These are phyloP conservation scores for Pilatotrama ljubarskyi DNA, from an alignment of 768 basidiomycete species.

Conservation along the genomic window DNA sequence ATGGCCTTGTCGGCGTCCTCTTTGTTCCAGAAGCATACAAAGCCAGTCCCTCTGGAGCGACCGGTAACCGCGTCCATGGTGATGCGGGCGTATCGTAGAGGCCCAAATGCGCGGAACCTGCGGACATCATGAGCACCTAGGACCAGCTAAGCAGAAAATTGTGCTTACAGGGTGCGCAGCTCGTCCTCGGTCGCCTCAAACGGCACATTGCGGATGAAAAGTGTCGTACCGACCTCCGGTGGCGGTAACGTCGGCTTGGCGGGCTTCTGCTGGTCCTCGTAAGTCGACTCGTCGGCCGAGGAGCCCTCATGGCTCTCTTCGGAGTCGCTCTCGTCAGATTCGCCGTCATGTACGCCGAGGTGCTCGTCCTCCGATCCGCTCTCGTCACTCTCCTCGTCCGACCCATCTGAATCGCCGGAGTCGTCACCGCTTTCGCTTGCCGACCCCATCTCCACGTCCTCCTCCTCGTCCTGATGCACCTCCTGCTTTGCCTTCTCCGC, in stretches of 20 bases:
- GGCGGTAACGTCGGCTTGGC: constrained; percentile 72
- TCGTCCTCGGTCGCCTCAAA: constrained; percentile 95
- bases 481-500: constrained; percentile 64
- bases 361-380: constrained; percentile 38
- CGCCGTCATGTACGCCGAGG: constrained; percentile 22
- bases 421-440: constrained; percentile 30
- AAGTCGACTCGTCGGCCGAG: constrained; percentile 28
- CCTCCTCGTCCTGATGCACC: constrained; percentile 33
- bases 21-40: constrained; percentile 95
- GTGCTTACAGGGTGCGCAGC: constrained; percentile 72
- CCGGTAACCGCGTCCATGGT: constrained; percentile 81
- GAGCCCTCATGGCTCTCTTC: constrained; percentile 41
- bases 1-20: constrained; percentile 87
- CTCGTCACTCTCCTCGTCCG: constrained; percentile 31
- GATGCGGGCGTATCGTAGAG: constrained; percentile 90
- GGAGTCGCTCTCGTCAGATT: constrained; percentile 20
- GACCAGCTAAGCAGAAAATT: not conserved
- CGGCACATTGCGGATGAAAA: constrained; percentile 93
- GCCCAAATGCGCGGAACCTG: constrained; percentile 91
- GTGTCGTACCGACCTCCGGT: constrained; percentile 85
- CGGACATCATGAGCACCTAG: not conserved
- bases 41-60: constrained; percentile 92
- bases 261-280: constrained; percentile 43
- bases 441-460: constrained; percentile 36
- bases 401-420: constrained; percentile 17